Conservation (phyloP, 2,329 filamentous ascomycete species). For the Mariannaea elegans region DNA sequence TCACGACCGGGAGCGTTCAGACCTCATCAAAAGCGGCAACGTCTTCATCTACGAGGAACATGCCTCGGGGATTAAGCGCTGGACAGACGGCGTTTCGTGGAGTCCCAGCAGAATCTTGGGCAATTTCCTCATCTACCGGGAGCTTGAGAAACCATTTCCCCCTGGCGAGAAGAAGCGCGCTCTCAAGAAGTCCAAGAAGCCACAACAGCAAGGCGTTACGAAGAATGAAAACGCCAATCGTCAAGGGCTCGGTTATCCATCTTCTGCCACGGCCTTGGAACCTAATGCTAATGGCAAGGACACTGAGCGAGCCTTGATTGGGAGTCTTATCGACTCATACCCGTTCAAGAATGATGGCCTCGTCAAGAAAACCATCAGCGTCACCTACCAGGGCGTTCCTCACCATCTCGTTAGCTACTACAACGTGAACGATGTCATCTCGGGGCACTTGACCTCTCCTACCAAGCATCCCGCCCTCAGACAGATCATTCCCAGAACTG, state of each 20-base stretch:
- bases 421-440: slow-evolving; percentile 79
- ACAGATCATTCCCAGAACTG: slow-evolving; percentile 62
- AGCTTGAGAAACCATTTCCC: slow-evolving; percentile 79
- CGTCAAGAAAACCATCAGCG: slow-evolving; percentile 92
- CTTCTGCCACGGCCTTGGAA: background rate
- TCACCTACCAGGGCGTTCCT: slow-evolving; percentile 75
- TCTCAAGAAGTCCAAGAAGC: slow-evolving; percentile 71
- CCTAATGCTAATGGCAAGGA: slow-evolving; percentile 39
- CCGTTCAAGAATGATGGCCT: slow-evolving; percentile 84
- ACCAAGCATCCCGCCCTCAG: slow-evolving; percentile 52
- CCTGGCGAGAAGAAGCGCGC: slow-evolving; percentile 88
- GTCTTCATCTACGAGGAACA: slow-evolving; percentile 94
- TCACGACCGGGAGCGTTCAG: slow-evolving; percentile 81
- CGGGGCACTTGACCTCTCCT: slow-evolving; percentile 66
- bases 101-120: slow-evolving; percentile 86
- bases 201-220: slow-evolving; percentile 43
- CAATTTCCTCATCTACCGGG: slow-evolving; percentile 87
- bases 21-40: slow-evolving; percentile 83
- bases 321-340: slow-evolving; percentile 89
- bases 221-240: slow-evolving; percentile 45
- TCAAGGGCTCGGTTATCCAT: slow-evolving; percentile 24
- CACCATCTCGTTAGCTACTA: slow-evolving; percentile 94
- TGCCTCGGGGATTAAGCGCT: slow-evolving; percentile 89
- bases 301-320: slow-evolving; percentile 64
- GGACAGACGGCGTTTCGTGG: slow-evolving; percentile 93